Base-by-base conservation (phyloP, 1,284 basidiomycete species). In the Macrocystidia cucumis region DNA sequence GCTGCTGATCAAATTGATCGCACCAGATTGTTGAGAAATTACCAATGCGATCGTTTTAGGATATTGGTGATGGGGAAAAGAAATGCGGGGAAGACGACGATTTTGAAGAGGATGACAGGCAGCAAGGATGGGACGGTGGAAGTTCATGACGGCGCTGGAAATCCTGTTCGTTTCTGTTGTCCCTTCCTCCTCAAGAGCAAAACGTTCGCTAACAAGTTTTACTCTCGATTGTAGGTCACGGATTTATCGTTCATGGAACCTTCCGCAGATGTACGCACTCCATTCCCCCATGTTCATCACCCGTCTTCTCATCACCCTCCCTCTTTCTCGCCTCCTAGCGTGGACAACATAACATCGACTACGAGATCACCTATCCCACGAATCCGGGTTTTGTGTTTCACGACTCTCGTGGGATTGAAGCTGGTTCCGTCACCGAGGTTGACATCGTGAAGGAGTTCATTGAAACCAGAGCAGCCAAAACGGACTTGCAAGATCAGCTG, bases 11-110 rank as follows among this genome's bases (percentile, higher is more conserved):
- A n/a, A n/a, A n/a, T n/a, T n/a, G n/a, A n/a, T n/a, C n/a, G n/a
- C n/a, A n/a, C n/a, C n/a, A n/a, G n/a, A n/a, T n/a, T n/a, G n/a
- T n/a, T n/a, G n/a, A n/a, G n/a, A n/a, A n/a, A n/a, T n/a, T n/a
- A n/a, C n/a, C 25, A 27, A 12, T 7, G 25, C 7, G n/a, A n/a
- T 3, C 25, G 25, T 5, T 27, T 27, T 27, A n/a, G 25, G 5
- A 27, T 27, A 12, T 16, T 27, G 25, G 25, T 27, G 25, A 27
- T 27, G 25, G 25, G 25, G 16, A 27, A 27, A 27, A n/a, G 25
- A 27, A 27, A 3, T 27, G 25, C 25, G 7, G 25, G 25, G 3
- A 27, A 27, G 16, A 27, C 7, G 5, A 7, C 25, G 5, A 27
- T 27, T 16, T 16, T 27, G 25, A n/a, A 27, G 5, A 27, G 16